Conservation (phyloP, 306 rosid genomes). For the Dalbergia oliveri region DNA sequence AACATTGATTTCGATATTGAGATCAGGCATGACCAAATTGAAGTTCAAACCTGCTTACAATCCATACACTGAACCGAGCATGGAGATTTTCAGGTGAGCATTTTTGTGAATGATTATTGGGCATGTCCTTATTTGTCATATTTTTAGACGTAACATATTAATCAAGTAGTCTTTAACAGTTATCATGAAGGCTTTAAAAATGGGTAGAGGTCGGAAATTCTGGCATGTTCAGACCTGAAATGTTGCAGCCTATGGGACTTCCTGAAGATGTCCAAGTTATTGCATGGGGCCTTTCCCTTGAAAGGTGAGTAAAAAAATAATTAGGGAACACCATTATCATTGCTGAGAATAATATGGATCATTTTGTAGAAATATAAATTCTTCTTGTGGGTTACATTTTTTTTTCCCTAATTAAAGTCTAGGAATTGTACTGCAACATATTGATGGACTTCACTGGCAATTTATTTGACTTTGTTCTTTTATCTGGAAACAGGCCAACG, state of each 20-base stretch:
- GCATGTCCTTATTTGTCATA: constrained; percentile 5
- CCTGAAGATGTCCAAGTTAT: constrained; percentile 95
- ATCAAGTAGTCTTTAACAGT: constrained; percentile 51
- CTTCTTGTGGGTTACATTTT: not conserved
- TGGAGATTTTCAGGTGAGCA: constrained; percentile 92
- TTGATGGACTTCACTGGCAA: constrained; percentile 13
- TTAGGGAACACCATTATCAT: not conserved
- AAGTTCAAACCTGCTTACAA: constrained; percentile 97
- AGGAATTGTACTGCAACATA: constrained; percentile 2
- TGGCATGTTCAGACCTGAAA: constrained; percentile 98
- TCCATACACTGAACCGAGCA: constrained; percentile 98
- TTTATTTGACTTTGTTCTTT: constrained; percentile 19
- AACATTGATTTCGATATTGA: constrained; percentile 2
- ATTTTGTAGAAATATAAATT: not conserved
- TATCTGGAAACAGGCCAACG: constrained; percentile 76
- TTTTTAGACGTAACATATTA: not conserved
- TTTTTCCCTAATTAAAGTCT: not conserved
- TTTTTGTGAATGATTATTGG: constrained; percentile 35
- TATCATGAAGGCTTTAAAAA: constrained; percentile 89
- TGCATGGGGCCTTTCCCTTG: constrained; percentile 99
- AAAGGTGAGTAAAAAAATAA: constrained; percentile 63
- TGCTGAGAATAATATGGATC: constrained; percentile 7
- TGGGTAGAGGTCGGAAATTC: constrained; percentile 98
- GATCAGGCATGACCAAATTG: constrained; percentile 82
- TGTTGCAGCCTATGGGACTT: constrained; percentile 97